Base-by-base conservation (phyloP, 2,329 filamentous ascomycete species). In the Zasmidium cellare region DNA sequence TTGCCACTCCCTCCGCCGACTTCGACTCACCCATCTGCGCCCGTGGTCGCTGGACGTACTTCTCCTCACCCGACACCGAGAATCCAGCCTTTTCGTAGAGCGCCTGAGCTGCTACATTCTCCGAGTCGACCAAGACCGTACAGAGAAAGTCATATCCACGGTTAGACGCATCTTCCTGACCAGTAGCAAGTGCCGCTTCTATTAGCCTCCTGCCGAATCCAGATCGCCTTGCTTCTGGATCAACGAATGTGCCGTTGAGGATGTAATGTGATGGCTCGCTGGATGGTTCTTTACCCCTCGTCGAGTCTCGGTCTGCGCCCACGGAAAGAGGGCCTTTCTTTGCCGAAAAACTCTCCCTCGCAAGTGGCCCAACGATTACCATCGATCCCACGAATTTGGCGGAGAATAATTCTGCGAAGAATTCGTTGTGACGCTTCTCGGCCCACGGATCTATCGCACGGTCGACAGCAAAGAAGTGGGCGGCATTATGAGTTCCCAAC, bases 81-180 rank as follows among this genome's bases (percentile, higher is more conserved):
- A 74, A 74, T 3, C 70, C 71, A 23, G 60, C 55, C 24, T 53
- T 66, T 50, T 67, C 55, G 48, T 73, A 74, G 45, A 72, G 50
- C 9, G 19, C 50, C 18, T 55, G 46, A 3, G 70, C 72, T 1
- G 62, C 47, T 9, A 50, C 25, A 53, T 73, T 74, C n/a, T 67
- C 56, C 2, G 60, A 58, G 23, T 68, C 64, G 24, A 69, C 68
- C 6, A 67, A 53, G 11, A 70, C 56, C 3, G 62, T 65, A 31
- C 65, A 63, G 1, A 53, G 53, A 9, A 54, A 49, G 14, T 18
- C 23, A 18, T n/a, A 35, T 3, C 51, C 56, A 3, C 41, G 48
- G 14, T 53, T 24, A 7, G 31, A 24, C 2, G 58, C 60, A 18
- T 59, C 20, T 3, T 23, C 16, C 12, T 46, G 52, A 18, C 60